A percentile compares a stretch with the other conserved stretches of the same genome.
phyloP scores from a whole-genome alignment of 768 basidiomycete species.

The Rhizopogon vinicolor region DNA sequence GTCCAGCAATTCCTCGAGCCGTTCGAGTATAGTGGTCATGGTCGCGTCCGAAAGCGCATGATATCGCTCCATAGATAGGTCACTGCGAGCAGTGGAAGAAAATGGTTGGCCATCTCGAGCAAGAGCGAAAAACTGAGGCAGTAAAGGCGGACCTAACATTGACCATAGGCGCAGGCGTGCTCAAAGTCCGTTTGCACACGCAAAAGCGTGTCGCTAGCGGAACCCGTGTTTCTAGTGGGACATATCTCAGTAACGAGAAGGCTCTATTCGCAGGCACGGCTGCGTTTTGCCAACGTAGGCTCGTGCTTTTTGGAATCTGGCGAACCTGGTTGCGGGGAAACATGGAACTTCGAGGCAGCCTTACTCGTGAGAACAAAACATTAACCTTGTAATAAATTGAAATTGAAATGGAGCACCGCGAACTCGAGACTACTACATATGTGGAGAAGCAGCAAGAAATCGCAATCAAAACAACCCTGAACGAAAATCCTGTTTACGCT shows the following conservation, averaged over 20 bases:
- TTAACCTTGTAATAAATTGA: background rate
- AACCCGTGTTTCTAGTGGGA: background rate
- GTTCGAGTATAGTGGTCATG: constrained; percentile 74
- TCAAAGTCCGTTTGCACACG: constrained; percentile 19
- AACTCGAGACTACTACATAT: no score
- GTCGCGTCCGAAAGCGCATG: constrained; percentile 67
- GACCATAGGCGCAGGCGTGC: constrained; percentile 55
- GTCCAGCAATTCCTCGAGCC: constrained; percentile 71
- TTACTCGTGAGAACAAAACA: background rate
- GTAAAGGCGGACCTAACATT: constrained; percentile 42
- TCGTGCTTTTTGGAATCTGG: background rate
- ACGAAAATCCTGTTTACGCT: background rate
- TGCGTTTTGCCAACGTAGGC: background rate
- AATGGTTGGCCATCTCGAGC: background rate
- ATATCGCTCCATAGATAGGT: constrained; percentile 62
- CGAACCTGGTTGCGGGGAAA: constrained; percentile 1
- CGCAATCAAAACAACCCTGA: background rate
- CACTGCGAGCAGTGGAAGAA: constrained; percentile 23
- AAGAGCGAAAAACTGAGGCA: background rate
- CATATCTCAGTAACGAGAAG: background rate
- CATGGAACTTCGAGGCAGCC: background rate
- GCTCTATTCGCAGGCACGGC: background rate
- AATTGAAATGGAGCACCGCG: no score
- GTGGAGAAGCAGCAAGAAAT: background rate
- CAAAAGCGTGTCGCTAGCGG: background rate